These are phyloP conservation scores for Komagataella pseudopastoris DNA, from an alignment of 805 yeast genomes.

Conservation along the genomic window DNA sequence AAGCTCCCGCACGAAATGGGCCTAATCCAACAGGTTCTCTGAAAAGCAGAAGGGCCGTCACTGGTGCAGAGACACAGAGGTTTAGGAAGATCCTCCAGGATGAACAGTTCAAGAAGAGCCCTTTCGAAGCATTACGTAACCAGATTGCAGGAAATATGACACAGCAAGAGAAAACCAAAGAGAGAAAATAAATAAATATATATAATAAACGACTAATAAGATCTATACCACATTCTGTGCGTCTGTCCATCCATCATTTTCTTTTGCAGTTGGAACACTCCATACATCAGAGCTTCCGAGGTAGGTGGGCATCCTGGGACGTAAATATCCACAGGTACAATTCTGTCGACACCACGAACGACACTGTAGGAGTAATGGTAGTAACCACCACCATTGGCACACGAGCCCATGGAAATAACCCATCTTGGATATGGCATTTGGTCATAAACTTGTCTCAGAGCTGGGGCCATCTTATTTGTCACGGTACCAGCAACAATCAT, in stretches of 20 bases:
- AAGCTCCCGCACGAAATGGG: neutral
- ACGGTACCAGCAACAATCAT: conserved; percentile 89
- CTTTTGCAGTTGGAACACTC: conserved; percentile 79
- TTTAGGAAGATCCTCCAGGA: conserved; percentile 47
- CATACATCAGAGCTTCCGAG: conserved; percentile 83
- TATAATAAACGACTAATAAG: conserved; percentile 12
- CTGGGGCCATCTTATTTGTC: conserved; percentile 90
- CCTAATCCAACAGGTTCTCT: conserved; percentile 18
- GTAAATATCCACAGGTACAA: conserved; percentile 80
- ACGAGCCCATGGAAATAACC: conserved; percentile 90
- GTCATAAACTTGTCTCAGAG: conserved; percentile 82
- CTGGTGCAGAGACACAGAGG: conserved; percentile 40
- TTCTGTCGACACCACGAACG: conserved; percentile 81
- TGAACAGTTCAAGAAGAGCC: conserved; percentile 38
- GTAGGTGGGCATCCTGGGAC: conserved; percentile 94
- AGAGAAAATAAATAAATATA: neutral
- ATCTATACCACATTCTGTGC: conserved; percentile 79
- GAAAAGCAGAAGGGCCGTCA: conserved; percentile 38
- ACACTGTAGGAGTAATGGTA: conserved; percentile 84
- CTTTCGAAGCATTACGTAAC: conserved; percentile 34
- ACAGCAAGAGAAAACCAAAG: neutral
- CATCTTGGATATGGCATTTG: conserved; percentile 93
- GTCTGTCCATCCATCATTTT: conserved; percentile 76
- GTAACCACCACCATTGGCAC: conserved; percentile 92
- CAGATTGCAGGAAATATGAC: neutral